A percentile compares a stretch with the other conserved stretches of the same genome.
phyloP scores from a whole-genome alignment of 1,139 yeast genomes.

The Eremothecium sinecaudum region DNA sequence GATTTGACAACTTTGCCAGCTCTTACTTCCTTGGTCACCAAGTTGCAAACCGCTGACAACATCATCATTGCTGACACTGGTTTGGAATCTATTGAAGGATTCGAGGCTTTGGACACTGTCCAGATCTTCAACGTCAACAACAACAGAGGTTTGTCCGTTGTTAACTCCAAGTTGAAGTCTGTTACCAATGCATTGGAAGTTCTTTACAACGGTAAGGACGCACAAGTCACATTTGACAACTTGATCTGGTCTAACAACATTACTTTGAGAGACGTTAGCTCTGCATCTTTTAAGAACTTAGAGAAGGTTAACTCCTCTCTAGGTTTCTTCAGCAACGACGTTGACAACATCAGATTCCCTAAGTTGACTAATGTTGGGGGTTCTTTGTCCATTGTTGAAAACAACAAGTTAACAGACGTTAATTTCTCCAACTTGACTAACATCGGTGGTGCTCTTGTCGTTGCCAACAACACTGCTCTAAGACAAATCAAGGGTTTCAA shows the following conservation, averaged over 20 bases:
- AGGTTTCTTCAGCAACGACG: slow-evolving; percentile 58
- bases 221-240: slow-evolving; percentile 57
- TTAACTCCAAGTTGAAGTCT: slow-evolving; percentile 62
- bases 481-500: slow-evolving; percentile 63
- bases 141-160: slow-evolving; percentile 59
- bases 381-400: slow-evolving; percentile 65
- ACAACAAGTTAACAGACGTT: slow-evolving; percentile 59
- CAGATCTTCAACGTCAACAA: slow-evolving; percentile 80
- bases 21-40: slow-evolving; percentile 57
- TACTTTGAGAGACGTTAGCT: slow-evolving; percentile 67
- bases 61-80: slow-evolving; percentile 81
- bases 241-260: slow-evolving; percentile 79
- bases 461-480: slow-evolving; percentile 74
- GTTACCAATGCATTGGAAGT: slow-evolving; percentile 69
- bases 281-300: slow-evolving; percentile 62
- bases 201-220: slow-evolving; percentile 74
- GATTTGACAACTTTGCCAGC: slow-evolving; percentile 80
- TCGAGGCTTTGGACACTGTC: slow-evolving; percentile 57
- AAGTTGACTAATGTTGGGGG: slow-evolving; percentile 61
- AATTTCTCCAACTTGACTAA: slow-evolving; percentile 61
- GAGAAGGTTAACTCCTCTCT: slow-evolving; percentile 67
- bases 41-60: slow-evolving; percentile 63
- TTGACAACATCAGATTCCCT: slow-evolving; percentile 50
- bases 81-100: slow-evolving; percentile 68
- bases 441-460: slow-evolving; percentile 81